Percentiles rank a stretch among this genome's conserved stretches.
phyloP scores from a whole-genome alignment of 768 basidiomycete genomes.

The Leucosporidium scottii region DNA sequence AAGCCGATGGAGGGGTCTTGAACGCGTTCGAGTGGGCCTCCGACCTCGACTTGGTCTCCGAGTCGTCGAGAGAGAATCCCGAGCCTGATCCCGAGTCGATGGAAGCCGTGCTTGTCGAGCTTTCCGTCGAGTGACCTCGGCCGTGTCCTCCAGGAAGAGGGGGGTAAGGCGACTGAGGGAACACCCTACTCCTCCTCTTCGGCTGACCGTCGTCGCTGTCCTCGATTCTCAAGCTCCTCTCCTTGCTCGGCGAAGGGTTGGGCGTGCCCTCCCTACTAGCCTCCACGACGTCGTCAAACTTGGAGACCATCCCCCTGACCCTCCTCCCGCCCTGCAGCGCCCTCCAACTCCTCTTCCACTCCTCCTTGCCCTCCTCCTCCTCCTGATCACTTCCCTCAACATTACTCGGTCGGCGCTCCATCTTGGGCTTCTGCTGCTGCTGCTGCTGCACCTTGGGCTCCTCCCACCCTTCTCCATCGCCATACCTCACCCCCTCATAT shows the following conservation, averaged over 20 bases:
- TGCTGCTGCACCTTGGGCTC: too few relatives aligned
- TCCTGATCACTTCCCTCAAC: conserved; percentile 22
- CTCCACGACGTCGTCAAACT: conserved; percentile 23
- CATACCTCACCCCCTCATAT: background rate
- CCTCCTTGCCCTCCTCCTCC: conserved; percentile 29
- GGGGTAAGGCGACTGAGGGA: too few relatives aligned
- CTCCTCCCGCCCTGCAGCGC: conserved; percentile 10
- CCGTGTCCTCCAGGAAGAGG: background rate
- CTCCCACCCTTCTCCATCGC: background rate
- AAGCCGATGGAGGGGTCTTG: background rate
- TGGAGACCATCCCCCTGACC: conserved; percentile 27
- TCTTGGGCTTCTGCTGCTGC: background rate
- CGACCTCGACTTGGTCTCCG: background rate
- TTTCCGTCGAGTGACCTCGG: conserved; percentile 6
- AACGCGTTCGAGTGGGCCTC: background rate
- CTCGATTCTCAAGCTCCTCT: background rate
- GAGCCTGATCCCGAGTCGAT: conserved; percentile 12
- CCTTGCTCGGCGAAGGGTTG: background rate
- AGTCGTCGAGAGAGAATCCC: background rate
- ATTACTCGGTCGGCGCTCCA: conserved; percentile 8
- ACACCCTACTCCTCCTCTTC: background rate
- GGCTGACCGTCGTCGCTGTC: too few relatives aligned
- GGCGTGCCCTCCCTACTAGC: background rate
- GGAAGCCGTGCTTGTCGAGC: conserved; percentile 18
- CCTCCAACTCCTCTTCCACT: conserved; percentile 32